Evolutionary conservation across 73 alveolate species (phyloP).

Genomic region (Stentor coeruleus): DNA sequence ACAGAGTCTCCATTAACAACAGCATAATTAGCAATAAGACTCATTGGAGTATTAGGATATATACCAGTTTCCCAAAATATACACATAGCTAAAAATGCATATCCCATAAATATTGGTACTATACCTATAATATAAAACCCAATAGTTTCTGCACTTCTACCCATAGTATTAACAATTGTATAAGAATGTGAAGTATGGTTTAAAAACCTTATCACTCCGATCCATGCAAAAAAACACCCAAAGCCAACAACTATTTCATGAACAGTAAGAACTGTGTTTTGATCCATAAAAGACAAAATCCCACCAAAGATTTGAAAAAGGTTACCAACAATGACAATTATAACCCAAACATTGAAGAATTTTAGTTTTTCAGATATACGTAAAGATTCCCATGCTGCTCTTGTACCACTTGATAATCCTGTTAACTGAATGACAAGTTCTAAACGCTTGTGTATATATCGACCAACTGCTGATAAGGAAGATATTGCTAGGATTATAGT

Average conservation of each 20-base stretch:
- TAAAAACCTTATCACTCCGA: slow-evolving; percentile 66
- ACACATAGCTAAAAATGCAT: slow-evolving; percentile 78
- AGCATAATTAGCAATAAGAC: slow-evolving; percentile 67
- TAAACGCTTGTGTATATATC: not conserved
- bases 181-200: not conserved
- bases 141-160: slow-evolving; percentile 52
- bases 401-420: not conserved
- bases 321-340: slow-evolving; percentile 61
- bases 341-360: slow-evolving; percentile 72
- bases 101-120: slow-evolving; percentile 79
- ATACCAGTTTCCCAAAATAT: slow-evolving; percentile 77
- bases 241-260: slow-evolving; percentile 69
- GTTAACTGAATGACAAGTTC: not conserved
- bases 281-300: slow-evolving; percentile 8
- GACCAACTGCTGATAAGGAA: not conserved
- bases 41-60: slow-evolving; percentile 59
- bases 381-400: slow-evolving; percentile 51
- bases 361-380: slow-evolving; percentile 47
- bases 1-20: slow-evolving; percentile 82
- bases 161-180: slow-evolving; percentile 53
- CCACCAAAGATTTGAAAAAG: slow-evolving; percentile 70
- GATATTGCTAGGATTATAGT: not conserved
- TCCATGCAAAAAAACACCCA: slow-evolving; percentile 77
- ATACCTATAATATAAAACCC: slow-evolving; percentile 61
- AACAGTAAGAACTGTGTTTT: slow-evolving; percentile 22